Percentiles rank a stretch among this genome's conserved stretches.
These are phyloP conservation scores for Gynandropsis gynandra DNA, from an alignment of 345 rosid species.

Conservation along the genomic window DNA sequence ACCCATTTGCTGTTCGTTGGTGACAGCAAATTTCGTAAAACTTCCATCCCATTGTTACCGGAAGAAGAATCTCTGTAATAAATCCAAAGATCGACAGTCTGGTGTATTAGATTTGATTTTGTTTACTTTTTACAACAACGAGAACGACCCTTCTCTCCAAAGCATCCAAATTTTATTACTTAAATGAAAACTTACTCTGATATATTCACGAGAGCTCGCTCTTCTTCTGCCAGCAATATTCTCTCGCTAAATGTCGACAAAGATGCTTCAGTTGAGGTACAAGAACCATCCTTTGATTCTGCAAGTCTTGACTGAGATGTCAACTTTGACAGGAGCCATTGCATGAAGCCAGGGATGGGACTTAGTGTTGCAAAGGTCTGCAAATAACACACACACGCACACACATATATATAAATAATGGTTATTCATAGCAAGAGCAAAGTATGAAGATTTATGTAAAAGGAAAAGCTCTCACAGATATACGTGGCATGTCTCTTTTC, in stretches of 20 bases:
- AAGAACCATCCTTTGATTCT: slow-evolving; percentile 31
- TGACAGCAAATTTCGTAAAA: slow-evolving; percentile 49
- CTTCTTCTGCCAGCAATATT: slow-evolving; percentile 76
- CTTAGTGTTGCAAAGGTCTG: slow-evolving; percentile 91
- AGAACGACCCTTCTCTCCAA: neutral
- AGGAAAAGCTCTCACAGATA: slow-evolving; percentile 56
- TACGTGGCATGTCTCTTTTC: slow-evolving; percentile 79
- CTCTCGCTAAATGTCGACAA: slow-evolving; percentile 59
- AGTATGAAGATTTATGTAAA: neutral
- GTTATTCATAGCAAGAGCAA: neutral
- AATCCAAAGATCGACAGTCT: neutral
- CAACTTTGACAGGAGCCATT: slow-evolving; percentile 79
- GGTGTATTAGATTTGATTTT: slow-evolving; percentile 1
- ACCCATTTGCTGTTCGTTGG: slow-evolving; percentile 46
- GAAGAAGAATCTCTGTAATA: slow-evolving; percentile 41
- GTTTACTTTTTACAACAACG: neutral
- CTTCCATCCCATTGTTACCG: slow-evolving; percentile 65
- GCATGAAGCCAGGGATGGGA: slow-evolving; percentile 89
- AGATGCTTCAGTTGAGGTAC: slow-evolving; percentile 33
- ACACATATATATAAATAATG: neutral
- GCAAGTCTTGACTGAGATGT: slow-evolving; percentile 66
- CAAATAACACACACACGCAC: slow-evolving; percentile 4
- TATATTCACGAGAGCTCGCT: slow-evolving; percentile 53
- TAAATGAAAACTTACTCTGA: slow-evolving; percentile 37
- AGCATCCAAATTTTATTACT: neutral